Evolutionary conservation across 2,329 filamentous ascomycete species (phyloP).

Genomic region (Colletotrichum tofieldiae): DNA sequence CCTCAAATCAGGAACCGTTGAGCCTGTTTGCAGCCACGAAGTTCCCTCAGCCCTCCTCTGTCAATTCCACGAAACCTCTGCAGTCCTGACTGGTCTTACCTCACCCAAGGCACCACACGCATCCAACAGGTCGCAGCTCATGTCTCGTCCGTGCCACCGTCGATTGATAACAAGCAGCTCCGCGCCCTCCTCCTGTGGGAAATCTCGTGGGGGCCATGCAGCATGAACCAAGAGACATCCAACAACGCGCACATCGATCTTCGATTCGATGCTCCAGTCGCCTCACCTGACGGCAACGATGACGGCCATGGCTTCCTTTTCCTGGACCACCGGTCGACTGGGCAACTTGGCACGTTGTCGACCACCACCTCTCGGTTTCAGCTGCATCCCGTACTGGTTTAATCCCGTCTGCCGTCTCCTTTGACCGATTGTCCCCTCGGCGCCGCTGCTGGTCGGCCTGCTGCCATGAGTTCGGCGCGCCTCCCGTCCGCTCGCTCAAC

Average conservation of each 20-base stretch:
- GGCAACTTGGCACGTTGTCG: slow-evolving; percentile 32
- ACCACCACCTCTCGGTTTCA: slow-evolving; percentile 5
- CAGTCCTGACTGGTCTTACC: neutral
- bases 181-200: neutral
- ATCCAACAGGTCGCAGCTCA: neutral
- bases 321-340: slow-evolving; percentile 13
- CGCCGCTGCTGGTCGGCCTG: neutral
- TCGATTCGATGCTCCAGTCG: slow-evolving; percentile 2
- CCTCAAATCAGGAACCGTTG: neutral
- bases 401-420: neutral
- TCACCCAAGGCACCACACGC: neutral
- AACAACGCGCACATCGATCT: neutral
- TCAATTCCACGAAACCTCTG: neutral
- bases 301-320: slow-evolving; percentile 28
- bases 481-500: neutral
- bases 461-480: neutral
- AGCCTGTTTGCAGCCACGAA: neutral
- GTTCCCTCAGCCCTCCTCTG: neutral
- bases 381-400: neutral
- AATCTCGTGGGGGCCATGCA: neutral
- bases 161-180: neutral
- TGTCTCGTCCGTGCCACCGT: slow-evolving; percentile 7
- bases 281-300: slow-evolving; percentile 21
- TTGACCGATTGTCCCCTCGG: slow-evolving; percentile 1
- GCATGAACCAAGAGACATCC: no score